These are phyloP conservation scores for Phytopythium kandeliae DNA, from an alignment of 352 stramenopile genomes.

Conservation along the genomic window DNA sequence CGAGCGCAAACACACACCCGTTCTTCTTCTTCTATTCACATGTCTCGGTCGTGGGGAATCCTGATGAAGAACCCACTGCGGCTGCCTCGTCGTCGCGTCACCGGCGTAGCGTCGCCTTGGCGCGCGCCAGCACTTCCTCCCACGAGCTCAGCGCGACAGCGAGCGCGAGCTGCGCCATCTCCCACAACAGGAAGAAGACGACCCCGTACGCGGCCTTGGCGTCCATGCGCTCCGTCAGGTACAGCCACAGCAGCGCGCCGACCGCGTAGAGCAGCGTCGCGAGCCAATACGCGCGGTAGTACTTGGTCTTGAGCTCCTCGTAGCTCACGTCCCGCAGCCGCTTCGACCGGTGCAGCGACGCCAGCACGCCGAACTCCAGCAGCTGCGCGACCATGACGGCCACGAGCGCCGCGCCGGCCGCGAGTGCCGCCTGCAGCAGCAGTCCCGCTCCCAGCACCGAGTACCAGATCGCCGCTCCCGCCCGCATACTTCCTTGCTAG, in stretches of 20 bases:
- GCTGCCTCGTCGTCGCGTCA: not conserved
- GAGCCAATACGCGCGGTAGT: constrained; percentile 71
- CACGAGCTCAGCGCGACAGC: constrained; percentile 56
- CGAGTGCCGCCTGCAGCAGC: constrained; percentile 11
- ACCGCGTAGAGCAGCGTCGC: constrained; percentile 33
- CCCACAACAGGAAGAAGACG: constrained; percentile 41
- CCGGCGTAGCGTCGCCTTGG: constrained; percentile 15
- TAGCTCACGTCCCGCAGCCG: constrained; percentile 31
- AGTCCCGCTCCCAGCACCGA: constrained; percentile 10
- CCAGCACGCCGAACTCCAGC: constrained; percentile 22
- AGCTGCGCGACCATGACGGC: constrained; percentile 61
- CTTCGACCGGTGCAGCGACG: constrained; percentile 39
- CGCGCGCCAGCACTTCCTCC: constrained; percentile 35
- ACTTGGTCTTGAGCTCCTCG: constrained; percentile 29
- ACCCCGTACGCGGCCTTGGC: constrained; percentile 43
- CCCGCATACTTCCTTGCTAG: too few relatives aligned
- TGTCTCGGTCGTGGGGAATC: not conserved
- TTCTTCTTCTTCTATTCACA: not conserved
- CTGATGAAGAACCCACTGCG: too few relatives aligned
- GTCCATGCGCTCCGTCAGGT: constrained; percentile 44
- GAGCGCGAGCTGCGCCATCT: constrained; percentile 47
- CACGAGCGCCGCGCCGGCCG: constrained; percentile 30
- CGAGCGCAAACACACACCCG: too few relatives aligned
- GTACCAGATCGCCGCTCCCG: not conserved
- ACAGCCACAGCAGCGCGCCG: constrained; percentile 44